Base-by-base conservation (phyloP, 2,329 filamentous ascomycete species). In the Corniculantispora saksenae region DNA sequence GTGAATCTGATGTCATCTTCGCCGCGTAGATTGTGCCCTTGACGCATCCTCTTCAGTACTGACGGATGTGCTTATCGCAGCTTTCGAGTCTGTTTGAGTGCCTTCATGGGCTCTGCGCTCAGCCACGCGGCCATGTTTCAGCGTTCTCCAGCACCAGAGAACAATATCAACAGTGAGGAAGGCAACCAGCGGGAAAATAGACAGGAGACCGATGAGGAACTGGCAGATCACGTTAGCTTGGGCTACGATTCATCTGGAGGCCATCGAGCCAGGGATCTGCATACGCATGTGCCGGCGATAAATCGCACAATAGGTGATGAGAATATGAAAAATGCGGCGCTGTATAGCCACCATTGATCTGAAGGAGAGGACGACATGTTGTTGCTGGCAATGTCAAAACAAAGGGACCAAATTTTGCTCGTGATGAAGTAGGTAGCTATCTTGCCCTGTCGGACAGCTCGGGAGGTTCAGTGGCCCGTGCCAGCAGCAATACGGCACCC, bases 61-160 rank as follows among this genome's bases (percentile, higher is more conserved):
- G 21, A 63, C 25, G 7, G 55, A 60, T 17, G 29, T 64, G 32
- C 29, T 40, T 10, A 10, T 32, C 38, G 63, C 23, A 60, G 56
- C 38, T 27, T 25, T 48, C 13, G 48, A 21, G 4, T 54, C 17
- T 8, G 25, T 4, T 10, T 19, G 40, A 9, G 55, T 17, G 5
- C 45, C 25, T 3, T 25, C 19, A 19, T 47, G 17, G 10, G 25
- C 19, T 15, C 19, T 38, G 29, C 12, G 27, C 58, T 58, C 58
- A 21, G 40, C 47, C 4, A 13, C 25, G 25, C n/a, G 50, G 21
- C 64, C 27, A 54, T 66, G 29, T 35, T 69, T 72, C 65, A 71
- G 71, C 12, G 81, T 76, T 69, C 84, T 80, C 79, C 82, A 86
- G 48, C 83, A 67, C 83, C 84, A 87, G 35, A 87, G 76, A 29